Base-by-base conservation (phyloP, 495 filamentous ascomycete species). In the Penicillium parvum region DNA sequence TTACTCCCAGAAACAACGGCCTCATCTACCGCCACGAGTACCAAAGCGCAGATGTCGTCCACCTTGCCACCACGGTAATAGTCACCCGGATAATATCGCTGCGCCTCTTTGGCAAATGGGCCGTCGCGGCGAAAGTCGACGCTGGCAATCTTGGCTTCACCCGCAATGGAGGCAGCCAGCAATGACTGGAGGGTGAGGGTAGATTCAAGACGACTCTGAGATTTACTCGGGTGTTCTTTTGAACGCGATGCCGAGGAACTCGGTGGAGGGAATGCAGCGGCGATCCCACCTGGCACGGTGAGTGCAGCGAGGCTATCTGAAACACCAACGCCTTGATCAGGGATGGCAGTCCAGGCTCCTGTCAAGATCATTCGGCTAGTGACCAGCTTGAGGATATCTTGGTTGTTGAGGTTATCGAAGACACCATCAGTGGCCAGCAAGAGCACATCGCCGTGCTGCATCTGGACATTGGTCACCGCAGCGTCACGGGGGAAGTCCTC, bases 341-440 rank as follows among this genome's bases (percentile, higher is more conserved):
- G 50, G 0, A 52, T 72, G 50, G 72, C 72, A n/a, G 58, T 63
- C 90, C 90, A 97, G 1, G 86, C 92, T 5, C 82, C 82, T 14
- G 71, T 68, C 17, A 66, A 65, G 6, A 77, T 61, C 90, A 97
- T 96, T 5, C 81, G 68, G 22, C 76, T 71, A 36, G 83, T 90
- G 20, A 88, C 80, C 40, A 92, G 77, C 36, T 81, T 78, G 11
- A 98, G 75, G 18, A 92, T 81, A 48, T 97, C 87, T 55, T 90
- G 83, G 50, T 87, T 82, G 49, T 84, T 89, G n/a, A 98, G 72
- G 54, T 98, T 98, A 61, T 98, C 92, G 81, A 90, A 95, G 3
- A 97, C 87, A 4, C 92, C 92, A 57, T 98, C 92, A 5, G 87
- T 95, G 3, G 90, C 92, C 46, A 97, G 84, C 11, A 98, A 66